Conservation (phyloP, 129 eudicot genomes). For the Logfia minima region DNA sequence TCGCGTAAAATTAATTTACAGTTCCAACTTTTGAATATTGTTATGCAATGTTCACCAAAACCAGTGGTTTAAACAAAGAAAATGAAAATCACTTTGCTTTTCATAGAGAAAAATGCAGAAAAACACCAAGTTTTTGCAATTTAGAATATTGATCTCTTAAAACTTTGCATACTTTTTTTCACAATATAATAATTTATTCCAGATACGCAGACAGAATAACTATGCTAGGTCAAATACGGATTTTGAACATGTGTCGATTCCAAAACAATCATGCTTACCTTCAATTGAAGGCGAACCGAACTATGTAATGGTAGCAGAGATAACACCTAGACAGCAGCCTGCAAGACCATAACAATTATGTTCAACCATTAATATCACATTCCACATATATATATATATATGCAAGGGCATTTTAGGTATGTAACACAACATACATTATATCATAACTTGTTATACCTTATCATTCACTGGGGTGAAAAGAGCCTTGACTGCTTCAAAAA, state of each 20-base stretch:
- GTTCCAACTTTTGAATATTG: too few relatives aligned
- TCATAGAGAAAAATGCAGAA: not conserved
- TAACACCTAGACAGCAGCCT: slow-evolving; percentile 44
- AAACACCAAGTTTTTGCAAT: not conserved
- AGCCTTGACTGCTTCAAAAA: slow-evolving; percentile 83
- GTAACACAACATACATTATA: not conserved
- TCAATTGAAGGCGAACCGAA: slow-evolving; percentile 13
- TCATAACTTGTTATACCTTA: slow-evolving; percentile 47
- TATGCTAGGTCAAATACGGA: not conserved
- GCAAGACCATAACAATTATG: slow-evolving; percentile 32
- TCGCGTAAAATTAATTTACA: not conserved
- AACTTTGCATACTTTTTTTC: not conserved
- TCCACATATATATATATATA: not conserved
- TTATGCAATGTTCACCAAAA: not conserved
- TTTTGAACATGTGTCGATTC: not conserved
- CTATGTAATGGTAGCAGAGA: slow-evolving; percentile 4
- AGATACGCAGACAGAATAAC: not conserved
- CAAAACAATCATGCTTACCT: slow-evolving; percentile 32
- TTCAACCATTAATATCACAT: not conserved
- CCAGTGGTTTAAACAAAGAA: not conserved
- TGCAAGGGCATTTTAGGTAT: slow-evolving; percentile 13
- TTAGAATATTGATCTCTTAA: not conserved
- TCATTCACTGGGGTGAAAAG: slow-evolving; percentile 56
- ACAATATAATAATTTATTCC: not conserved
- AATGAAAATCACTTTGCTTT: not conserved